These are phyloP conservation scores for Podila epigama DNA, from an alignment of 192 early-diverging fungal species.

Conservation along the genomic window DNA sequence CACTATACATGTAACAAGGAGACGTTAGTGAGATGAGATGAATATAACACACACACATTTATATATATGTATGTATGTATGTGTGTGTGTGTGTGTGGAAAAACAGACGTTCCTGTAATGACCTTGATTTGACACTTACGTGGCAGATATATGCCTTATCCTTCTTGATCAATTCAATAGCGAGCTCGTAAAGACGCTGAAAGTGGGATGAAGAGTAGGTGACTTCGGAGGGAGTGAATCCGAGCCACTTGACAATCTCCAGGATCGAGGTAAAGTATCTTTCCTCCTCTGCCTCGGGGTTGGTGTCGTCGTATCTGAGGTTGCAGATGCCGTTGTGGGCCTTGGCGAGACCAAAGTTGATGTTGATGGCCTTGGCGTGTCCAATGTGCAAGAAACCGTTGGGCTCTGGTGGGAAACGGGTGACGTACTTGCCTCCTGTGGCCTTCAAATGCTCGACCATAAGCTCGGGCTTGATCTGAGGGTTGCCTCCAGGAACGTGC, in stretches of 20 bases:
- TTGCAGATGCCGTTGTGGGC: conserved; percentile 90
- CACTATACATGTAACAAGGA: conserved; percentile 66
- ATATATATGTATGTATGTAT: not conserved
- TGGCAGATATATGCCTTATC: conserved; percentile 83
- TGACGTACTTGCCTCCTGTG: conserved; percentile 91
- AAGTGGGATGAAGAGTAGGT: conserved; percentile 99
- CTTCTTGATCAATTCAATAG: conserved; percentile 86
- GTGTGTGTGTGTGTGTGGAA: too few species aligned
- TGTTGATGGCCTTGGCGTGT: conserved; percentile 99
- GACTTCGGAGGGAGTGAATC: conserved; percentile 89
- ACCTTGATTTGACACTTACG: conserved; percentile 9
- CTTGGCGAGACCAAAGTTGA: conserved; percentile 98
- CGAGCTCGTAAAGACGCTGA: conserved; percentile 94
- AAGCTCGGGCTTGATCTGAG: conserved; percentile 91
- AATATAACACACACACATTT: not conserved
- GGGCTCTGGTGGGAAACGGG: conserved; percentile 99
- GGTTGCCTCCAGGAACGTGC: conserved; percentile 96
- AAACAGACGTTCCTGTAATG: too few species aligned
- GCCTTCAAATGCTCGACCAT: conserved; percentile 90
- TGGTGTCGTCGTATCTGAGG: conserved; percentile 75
- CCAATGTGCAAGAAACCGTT: conserved; percentile 99
- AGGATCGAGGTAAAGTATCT: conserved; percentile 95
- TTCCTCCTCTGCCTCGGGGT: conserved; percentile 91
- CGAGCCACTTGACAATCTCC: conserved; percentile 95
- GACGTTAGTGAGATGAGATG: not conserved